Evolutionary conservation across 345 rosid species (phyloP), one percentile per base, ranked within the genome.

Genomic region (Gossypium raimondii): DNA sequence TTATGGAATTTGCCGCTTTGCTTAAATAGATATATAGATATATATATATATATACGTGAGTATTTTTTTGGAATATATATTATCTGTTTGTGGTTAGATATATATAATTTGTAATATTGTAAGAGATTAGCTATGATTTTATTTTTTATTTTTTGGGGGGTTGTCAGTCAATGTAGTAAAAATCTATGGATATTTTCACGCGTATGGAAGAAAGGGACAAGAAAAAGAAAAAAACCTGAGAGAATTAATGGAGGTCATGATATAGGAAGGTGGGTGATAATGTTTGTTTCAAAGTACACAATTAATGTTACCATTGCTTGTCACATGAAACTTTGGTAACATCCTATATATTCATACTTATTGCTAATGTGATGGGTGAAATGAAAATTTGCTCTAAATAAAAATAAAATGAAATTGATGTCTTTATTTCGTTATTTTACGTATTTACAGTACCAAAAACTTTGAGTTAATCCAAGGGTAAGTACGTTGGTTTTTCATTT

Each of bases 31-130:
- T 11, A 14, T 16, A 6, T 13, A 11, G 4, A 4, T n/a, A n/a
- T n/a, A 48, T 11, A 14, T 16, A 34, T 11, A 13, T 51, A 6
- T 14, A 11, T 34, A 4, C 41, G 41, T 34, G 41, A 5, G 41
- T 34, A 34, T 3, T 34, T 34, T 50, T 85, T 85, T 86, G 92
- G 77, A 74, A 81, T 78, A 75, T 62, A 22, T 59, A 41, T 1
- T 75, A 77, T 43, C 76, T 41, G 47, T 75, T 80, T 73, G 67
- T 73, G 78, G 27, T 65, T 65, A 65, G 69, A 65, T 41, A 11
- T 64, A 63, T 38, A 13, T 43, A 43, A 41, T 20, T 66, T 11
- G 34, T 1, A 2, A 41, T 22, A 64, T 64, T 9, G 14, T 17
- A 41, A 41, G 18, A 63, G 43, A 48, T 10, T 44, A 11, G 27